These are phyloP conservation scores for Myxozyma lipomycoides DNA, from an alignment of 805 yeast species.

Conservation along the genomic window DNA sequence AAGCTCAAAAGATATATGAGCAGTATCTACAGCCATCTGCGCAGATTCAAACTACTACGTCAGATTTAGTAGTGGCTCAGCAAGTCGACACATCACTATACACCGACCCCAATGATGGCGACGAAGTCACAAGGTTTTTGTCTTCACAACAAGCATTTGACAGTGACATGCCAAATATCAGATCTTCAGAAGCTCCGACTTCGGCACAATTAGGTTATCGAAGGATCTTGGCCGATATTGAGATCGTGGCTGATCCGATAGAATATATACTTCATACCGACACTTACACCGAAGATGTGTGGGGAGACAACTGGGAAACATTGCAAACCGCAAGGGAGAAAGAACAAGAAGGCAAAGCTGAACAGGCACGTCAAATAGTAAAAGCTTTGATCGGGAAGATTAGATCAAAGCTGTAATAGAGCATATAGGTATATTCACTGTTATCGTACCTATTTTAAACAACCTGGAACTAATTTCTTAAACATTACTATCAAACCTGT, in stretches of 20 bases:
- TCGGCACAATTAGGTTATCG: conserved; percentile 7
- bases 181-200: conserved; percentile 9
- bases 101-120: conserved; percentile 15
- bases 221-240: conserved; percentile 12
- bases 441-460: background rate
- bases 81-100: too few relatives aligned
- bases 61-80: too few relatives aligned
- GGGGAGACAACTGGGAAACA: conserved; percentile 25
- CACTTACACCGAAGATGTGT: conserved; percentile 26
- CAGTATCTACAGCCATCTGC: background rate
- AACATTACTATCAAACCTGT: conserved; percentile 2
- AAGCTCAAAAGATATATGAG: background rate
- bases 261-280: conserved; percentile 18
- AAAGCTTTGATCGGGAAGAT: conserved; percentile 8
- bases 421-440: background rate
- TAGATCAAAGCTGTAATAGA: conserved; percentile 10
- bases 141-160: conserved; percentile 12
- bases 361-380: conserved; percentile 10
- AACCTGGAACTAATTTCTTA: background rate
- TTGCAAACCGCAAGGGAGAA: conserved; percentile 16
- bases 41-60: background rate
- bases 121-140: conserved; percentile 19
- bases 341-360: conserved; percentile 9
- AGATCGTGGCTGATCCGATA: conserved; percentile 21
- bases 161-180: conserved; percentile 8